Base-by-base conservation (phyloP, 129 eudicot genomes). In the Ambrosia trifida region DNA sequence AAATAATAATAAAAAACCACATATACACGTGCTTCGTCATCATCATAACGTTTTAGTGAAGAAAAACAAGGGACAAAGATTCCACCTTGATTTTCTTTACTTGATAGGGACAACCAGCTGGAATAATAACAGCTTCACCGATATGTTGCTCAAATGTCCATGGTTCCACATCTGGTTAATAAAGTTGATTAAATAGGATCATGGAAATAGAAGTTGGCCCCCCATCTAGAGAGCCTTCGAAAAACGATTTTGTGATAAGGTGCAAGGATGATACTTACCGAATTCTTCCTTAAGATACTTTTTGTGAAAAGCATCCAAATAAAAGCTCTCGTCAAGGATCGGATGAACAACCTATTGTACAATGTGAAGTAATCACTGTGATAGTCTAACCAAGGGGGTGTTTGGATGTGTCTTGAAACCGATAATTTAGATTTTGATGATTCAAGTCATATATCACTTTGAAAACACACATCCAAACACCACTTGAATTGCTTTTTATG, bases 31-130 rank as follows among this genome's bases (percentile, higher is more conserved):
- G 47, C 11, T 38, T 46, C 14, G 40, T 54, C 45, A 70, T 54
- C 43, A 40, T 56, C 30, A 11, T 50, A 69, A 31, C 17, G 0
- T 7, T 28, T 30, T 30, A 8, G 24, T 47, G 38, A 17, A 28
- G 45, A 7, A 30, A 30, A 47, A 67, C 5, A 24, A 7, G 33
- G 36, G 5, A 56, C 19, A 53, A 53, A 50, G 36, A 41, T 7
- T 35, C 10, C 75, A 87, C 98, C 96, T 94, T 89, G 5, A 80
- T 51, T 70, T 86, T 83, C 79, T 79, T 89, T 13, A 87, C 81
- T 82, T 94, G 98, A 80, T 89, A 94, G 13, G 96, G 98, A 41
- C 97, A 94, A 63, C 98, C 98, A 50, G 98, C 98, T 18, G 98
- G 98, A 78, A 94, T 68, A 16, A 89, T 78, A 76, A 94, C 83